Evolutionary conservation across 805 yeast genomes (phyloP), one percentile per base, ranked within the genome.

Genomic region (Nakazawaea siamensis): DNA sequence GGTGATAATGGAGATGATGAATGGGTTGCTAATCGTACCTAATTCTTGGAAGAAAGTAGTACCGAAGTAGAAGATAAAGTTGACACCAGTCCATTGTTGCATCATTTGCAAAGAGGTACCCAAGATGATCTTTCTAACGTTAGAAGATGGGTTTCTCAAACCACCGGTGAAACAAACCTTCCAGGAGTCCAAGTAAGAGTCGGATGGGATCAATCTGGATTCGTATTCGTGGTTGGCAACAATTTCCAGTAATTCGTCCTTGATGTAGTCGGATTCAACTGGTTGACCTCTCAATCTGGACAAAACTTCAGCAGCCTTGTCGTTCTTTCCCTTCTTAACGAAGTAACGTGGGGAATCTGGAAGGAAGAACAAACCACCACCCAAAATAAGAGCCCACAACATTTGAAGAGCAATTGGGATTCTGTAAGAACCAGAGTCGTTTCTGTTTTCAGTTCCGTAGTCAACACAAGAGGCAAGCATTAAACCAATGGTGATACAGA

Each of bases 341-440:
- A 58, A 70, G 57, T 59, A 84, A 48, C 94, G 68, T 25, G 94
- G 94, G 28, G 82, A 68, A 49, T 83, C 94, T 18, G 94, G 88
- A 27, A 83, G 60, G 43, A 76, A 64, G 34, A 70, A 51, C 57
- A 84, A 62, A 19, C 92, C 94, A n/a, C 56, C 41, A 31, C 64
- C 63, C 32, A 84, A 64, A 20, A 79, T 51, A 1, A 70, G 39
- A n/a, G 85, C 76, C 79, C 87, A 84, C 5, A 74, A 45, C 46
- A 80, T 70, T 58, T 81, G 88, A 23, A 83, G 47, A 11, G 78
- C 87, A 45, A 82, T 68, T 7, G 94, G 94, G 25, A 84, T 68
- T 43, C 86, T 66, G 70, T 81, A 86, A 12, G 79, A 64, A 8
- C 76, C 80, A 11, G 73, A 58, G 41, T 66, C 66, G 21, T 57